These are phyloP conservation scores for Brachypodium distachyon DNA, from an alignment of 202 grass and related monocot genomes.

Conservation along the genomic window DNA sequence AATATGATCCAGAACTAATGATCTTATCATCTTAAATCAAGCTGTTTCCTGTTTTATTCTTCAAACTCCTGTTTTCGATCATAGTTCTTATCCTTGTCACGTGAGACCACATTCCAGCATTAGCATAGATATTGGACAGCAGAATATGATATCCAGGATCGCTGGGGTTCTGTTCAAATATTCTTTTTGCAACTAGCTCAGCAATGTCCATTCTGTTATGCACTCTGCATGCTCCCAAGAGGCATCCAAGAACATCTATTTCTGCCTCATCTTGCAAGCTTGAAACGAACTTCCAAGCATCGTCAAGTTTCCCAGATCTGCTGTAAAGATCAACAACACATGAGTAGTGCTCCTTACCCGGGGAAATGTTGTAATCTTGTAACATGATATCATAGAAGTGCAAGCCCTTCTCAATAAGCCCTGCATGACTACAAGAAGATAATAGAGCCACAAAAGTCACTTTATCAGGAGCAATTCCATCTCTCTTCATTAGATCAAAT, in stretches of 20 bases:
- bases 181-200: slow-evolving; percentile 35
- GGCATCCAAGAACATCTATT: slow-evolving; percentile 53
- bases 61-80: slow-evolving; percentile 42
- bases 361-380: slow-evolving; percentile 41
- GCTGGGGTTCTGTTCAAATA: slow-evolving; percentile 45
- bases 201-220: slow-evolving; percentile 66
- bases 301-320: slow-evolving; percentile 53
- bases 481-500: slow-evolving; percentile 41
- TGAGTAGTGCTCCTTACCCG: slow-evolving; percentile 55
- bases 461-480: slow-evolving; percentile 45
- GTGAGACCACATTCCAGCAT: slow-evolving; percentile 56
- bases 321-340: slow-evolving; percentile 64
- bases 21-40: slow-evolving; percentile 1
- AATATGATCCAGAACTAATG: background rate
- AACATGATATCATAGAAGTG: slow-evolving; percentile 49
- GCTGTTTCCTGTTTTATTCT: slow-evolving; percentile 43
- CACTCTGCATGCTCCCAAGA: slow-evolving; percentile 54
- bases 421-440: slow-evolving; percentile 59
- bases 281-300: slow-evolving; percentile 51
- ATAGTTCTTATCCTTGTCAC: slow-evolving; percentile 45
- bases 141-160: slow-evolving; percentile 71
- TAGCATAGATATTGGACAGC: slow-evolving; percentile 65
- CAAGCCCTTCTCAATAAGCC: slow-evolving; percentile 46
- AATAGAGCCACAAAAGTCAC: slow-evolving; percentile 68
- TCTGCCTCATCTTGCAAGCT: slow-evolving; percentile 26